These are phyloP conservation scores for Paraphoma sp. DNA, from an alignment of 2,329 filamentous ascomycete genomes.

Conservation along the genomic window DNA sequence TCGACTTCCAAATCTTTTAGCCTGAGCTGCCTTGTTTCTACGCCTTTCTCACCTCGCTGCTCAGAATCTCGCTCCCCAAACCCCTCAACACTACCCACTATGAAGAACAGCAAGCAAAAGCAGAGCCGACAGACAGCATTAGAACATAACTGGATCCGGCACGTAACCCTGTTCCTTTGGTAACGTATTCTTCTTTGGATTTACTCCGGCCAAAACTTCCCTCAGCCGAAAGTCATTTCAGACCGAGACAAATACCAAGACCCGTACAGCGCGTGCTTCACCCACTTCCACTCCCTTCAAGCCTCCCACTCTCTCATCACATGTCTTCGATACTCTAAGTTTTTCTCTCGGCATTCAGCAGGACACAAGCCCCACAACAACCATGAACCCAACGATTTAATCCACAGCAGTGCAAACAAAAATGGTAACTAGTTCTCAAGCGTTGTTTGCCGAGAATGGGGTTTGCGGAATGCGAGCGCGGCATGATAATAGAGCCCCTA, in stretches of 20 bases:
- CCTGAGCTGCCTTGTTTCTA: slow-evolving; percentile 22
- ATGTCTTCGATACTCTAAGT: slow-evolving; percentile 43
- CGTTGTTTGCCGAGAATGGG: slow-evolving; percentile 35
- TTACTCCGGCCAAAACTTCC: slow-evolving; percentile 60
- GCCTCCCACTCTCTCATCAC: not conserved
- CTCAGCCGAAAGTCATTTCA: slow-evolving; percentile 67
- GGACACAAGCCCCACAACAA: slow-evolving; percentile 48
- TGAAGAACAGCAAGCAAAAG: slow-evolving; percentile 30
- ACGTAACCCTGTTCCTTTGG: slow-evolving; percentile 61
- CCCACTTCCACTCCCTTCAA: slow-evolving; percentile 21
- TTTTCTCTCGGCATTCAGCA: slow-evolving; percentile 44
- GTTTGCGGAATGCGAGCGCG: too few species aligned
- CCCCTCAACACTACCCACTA: slow-evolving; percentile 31
- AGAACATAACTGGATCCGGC: slow-evolving; percentile 60
- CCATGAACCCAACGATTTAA: slow-evolving; percentile 56
- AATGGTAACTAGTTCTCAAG: slow-evolving; percentile 52
- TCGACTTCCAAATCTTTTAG: slow-evolving; percentile 13
- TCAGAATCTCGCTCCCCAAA: slow-evolving; percentile 32
- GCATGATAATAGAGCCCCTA: slow-evolving; percentile 54
- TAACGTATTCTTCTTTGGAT: slow-evolving; percentile 50
- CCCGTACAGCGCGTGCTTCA: slow-evolving; percentile 51
- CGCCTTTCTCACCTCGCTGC: slow-evolving; percentile 30
- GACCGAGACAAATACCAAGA: slow-evolving; percentile 52
- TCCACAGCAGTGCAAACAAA: slow-evolving; percentile 53
- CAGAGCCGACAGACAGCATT: slow-evolving; percentile 59